Evolutionary conservation across 768 basidiomycete species (phyloP), one percentile per base, ranked within the genome.

Genomic region (Lyophyllum shimeji): DNA sequence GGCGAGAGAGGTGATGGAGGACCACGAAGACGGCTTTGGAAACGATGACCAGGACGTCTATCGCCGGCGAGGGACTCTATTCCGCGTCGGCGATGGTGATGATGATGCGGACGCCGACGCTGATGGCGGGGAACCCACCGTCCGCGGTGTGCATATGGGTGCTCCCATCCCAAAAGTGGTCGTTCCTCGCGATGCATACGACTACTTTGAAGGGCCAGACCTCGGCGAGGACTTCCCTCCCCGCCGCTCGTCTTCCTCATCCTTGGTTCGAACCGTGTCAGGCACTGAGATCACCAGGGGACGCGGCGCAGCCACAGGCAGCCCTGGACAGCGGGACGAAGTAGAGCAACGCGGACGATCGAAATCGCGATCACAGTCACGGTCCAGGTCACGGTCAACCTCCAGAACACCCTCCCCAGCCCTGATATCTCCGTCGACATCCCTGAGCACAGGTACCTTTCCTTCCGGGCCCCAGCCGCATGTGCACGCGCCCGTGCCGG

Each of bases 151-250:
- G 27, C 53, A 47, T 27, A 31, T 33, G 50, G 60, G 52, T 51
- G 68, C 52, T 7, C 45, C 56, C 7, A 61, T 67, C 33, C 67
- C 67, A 24, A 66, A 56, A 1, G 61, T 63, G 21, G 57, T 69
- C 8, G 46, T 63, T 21, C 44, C 58, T 7, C 60, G 53, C 21
- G 74, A 75, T 58, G 80, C 81, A 15, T 82, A 81, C 60, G 83
- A 86, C 62, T 83, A 83, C 68, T 85, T 86, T 60, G 79, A 71
- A 9, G 83, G 81, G 1, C 78, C 84, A 8, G 82, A 84, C 64
- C 71, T 84, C 13, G 81, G 80, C 2, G 80, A 80, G 50, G 82
- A 81, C 57, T 80, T 74, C 54, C 64, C 68, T 63, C 60, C 64
- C 46, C 61, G 67, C 48, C 62, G 68, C 12, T 52, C 53, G 31